These are phyloP conservation scores for Fusarium illudens DNA, from an alignment of 2,329 filamentous ascomycete genomes.

Conservation along the genomic window DNA sequence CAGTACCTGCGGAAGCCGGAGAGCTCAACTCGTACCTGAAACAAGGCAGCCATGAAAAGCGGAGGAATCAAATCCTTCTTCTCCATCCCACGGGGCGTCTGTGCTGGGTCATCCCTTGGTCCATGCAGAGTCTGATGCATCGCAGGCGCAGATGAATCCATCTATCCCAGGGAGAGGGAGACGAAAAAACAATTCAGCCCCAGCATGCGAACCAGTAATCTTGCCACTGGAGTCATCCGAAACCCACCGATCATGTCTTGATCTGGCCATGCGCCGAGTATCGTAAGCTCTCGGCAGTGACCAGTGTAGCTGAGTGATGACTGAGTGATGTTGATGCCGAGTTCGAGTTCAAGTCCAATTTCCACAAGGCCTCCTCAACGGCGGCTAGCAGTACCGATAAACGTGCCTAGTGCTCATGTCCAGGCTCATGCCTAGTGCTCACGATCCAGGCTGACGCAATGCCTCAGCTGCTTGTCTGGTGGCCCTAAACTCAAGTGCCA, in stretches of 20 bases:
- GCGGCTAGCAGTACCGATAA: conserved; percentile 26
- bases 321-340: no score
- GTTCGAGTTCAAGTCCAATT: conserved; percentile 20
- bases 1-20: conserved; percentile 23
- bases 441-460: conserved; percentile 40
- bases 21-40: conserved; percentile 36
- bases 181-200: conserved; percentile 25
- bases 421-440: conserved; percentile 27
- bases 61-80: conserved; percentile 16
- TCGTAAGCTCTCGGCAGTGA: background rate
- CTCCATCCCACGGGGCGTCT: conserved; percentile 4
- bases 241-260: conserved; percentile 2
- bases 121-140: conserved; percentile 27
- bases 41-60: conserved; percentile 30
- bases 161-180: conserved; percentile 14
- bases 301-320: background rate
- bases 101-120: conserved; percentile 34
- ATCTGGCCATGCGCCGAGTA: background rate
- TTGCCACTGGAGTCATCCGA: conserved; percentile 20
- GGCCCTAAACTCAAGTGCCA: conserved; percentile 35
- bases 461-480: conserved; percentile 34
- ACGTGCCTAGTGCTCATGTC: conserved; percentile 31
- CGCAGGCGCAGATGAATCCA: conserved; percentile 10
- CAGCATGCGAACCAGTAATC: conserved; percentile 32
- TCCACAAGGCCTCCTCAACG: conserved; percentile 33